Evolutionary conservation across 345 rosid genomes (phyloP).

Genomic region (Eucalyptus globulus): DNA sequence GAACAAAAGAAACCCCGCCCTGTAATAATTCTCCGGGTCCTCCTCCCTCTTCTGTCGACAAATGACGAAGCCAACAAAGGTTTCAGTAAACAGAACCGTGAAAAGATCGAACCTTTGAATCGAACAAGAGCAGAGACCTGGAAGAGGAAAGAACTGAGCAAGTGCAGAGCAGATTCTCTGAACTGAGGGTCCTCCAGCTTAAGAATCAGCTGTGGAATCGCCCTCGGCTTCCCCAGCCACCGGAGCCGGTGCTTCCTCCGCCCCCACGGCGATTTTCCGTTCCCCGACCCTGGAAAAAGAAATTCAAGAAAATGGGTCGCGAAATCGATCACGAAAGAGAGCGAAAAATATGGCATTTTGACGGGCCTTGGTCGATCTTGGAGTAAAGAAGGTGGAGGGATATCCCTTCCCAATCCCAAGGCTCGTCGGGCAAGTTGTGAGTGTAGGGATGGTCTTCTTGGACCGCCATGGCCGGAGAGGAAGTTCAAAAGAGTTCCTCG

Average conservation of each 20-base stretch:
- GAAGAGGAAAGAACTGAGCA: not conserved
- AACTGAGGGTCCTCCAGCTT: not conserved
- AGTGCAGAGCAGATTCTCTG: not conserved
- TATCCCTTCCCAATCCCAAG: constrained; percentile 2
- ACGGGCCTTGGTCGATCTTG: not conserved
- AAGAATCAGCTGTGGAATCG: not conserved
- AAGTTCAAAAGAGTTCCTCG: not conserved
- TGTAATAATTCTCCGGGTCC: not conserved
- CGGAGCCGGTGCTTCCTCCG: not conserved
- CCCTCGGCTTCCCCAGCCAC: not conserved
- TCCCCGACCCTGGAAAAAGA: not conserved
- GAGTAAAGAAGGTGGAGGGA: not conserved
- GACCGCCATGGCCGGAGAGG: not conserved
- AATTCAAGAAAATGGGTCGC: not conserved
- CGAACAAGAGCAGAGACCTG: not conserved
- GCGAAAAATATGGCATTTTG: not conserved
- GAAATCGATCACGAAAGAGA: not conserved
- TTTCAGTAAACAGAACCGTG: not conserved
- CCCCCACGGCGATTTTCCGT: not conserved
- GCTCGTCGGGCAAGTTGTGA: not conserved
- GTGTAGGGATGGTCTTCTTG: not conserved
- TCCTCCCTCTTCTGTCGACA: constrained; percentile 1
- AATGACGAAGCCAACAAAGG: not conserved
- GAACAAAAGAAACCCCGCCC: not conserved
- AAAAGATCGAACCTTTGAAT: not conserved